Base-by-base conservation (phyloP, 2,329 filamentous ascomycete genomes). In the Botryotinia narcissicola region DNA sequence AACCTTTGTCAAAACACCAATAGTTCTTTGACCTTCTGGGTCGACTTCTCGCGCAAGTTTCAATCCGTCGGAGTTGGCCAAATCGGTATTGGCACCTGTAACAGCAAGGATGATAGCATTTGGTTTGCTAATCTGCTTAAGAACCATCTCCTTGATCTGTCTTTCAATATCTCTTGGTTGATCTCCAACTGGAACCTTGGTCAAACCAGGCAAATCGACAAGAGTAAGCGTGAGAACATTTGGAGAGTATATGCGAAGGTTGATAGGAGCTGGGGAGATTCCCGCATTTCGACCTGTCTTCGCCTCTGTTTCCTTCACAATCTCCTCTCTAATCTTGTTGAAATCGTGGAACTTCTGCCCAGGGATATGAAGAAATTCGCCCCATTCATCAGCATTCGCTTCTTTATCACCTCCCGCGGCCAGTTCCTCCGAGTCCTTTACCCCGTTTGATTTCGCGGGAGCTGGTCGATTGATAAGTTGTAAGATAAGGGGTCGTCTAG, bases 321-420 rank as follows among this genome's bases (percentile, higher is more conserved):
- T 99, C 86, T 99, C 96, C 74, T 98, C 96, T 80, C 96, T 90
- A 80, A 99, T 97, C 87, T 98, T 97, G 87, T 94, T 93, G 86
- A 99, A 99, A 85, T 99, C 96, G 84, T 91, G 91, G 86, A 97
- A 98, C 84, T 98, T 98, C 84, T 98, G 93, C 79, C 95, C 96
- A 32, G 96, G 95, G 77, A 99, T 93, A 84, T 99, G 96, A 76
- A 99, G 87, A 84, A 99, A 99, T 87, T 99, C 96, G 86, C 95
- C 96, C 93, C 97, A 99, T 84, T 99, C 96, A 81, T 98, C 94
- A 32, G 89, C 84, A 83, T 99, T 99, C 80, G 95, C 93, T 78
- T 94, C 92, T 83, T 93, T 92, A 84, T 98, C 96, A 77, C 88
- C 90, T 72, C 89, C 90, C 74, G 86, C 86, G 74, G 89, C 84